Evolutionary conservation across 192 early-diverging fungal species (phyloP).

Genomic region (Rhizophagus sp.): DNA sequence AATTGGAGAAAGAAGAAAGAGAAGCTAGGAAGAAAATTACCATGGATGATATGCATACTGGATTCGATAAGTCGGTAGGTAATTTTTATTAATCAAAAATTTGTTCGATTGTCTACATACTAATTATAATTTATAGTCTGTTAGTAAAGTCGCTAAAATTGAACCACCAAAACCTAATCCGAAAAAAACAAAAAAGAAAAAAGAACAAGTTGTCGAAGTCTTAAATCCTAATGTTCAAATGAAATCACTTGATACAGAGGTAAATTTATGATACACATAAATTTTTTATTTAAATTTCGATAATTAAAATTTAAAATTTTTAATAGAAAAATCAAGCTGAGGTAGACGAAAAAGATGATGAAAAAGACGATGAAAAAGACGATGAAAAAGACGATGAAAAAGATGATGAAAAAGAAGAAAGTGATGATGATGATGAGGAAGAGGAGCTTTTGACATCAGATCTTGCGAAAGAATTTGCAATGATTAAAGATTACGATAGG

Average conservation of each 20-base stretch:
- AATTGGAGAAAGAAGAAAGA: conserved; percentile 57
- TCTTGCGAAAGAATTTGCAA: conserved; percentile 59
- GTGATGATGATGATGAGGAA: conserved; percentile 56
- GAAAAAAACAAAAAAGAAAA: conserved; percentile 55
- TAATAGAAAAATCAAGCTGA: background rate
- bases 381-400: background rate
- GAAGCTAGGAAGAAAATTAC: conserved; percentile 71
- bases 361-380: conserved; percentile 10
- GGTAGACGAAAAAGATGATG: background rate
- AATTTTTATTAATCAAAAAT: background rate
- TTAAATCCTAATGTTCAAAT: conserved; percentile 54
- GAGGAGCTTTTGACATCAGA: conserved; percentile 56
- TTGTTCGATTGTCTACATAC: background rate
- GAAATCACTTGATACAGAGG: conserved; percentile 33
- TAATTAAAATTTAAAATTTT: background rate
- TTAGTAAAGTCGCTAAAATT: conserved; percentile 45
- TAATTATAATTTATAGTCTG: conserved; percentile 34
- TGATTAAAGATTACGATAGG: conserved; percentile 57
- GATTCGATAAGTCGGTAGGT: conserved; percentile 65
- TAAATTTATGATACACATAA: background rate
- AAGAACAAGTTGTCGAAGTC: conserved; percentile 63
- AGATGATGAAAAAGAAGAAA: conserved; percentile 25
- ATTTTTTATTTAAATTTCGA: background rate
- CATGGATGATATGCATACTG: conserved; percentile 66
- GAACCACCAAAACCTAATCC: conserved; percentile 40